Conservation (phyloP, 306 rosid species). For the Astragalus membranaceus region DNA sequence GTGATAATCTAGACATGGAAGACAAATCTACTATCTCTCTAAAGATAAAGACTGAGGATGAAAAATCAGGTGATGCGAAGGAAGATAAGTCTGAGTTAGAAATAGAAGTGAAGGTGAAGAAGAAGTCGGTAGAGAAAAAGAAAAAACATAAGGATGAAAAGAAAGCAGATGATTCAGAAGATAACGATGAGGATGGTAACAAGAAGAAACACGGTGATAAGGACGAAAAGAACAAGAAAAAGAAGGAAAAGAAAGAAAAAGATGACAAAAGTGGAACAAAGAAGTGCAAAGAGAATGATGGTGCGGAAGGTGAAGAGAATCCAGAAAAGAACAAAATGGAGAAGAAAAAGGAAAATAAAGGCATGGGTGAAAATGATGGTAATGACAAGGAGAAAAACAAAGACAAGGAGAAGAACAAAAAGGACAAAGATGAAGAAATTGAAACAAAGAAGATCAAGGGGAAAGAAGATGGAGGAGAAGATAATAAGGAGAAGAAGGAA, state of each 20-base stretch:
- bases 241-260: conserved; percentile 11
- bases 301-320: too few relatives aligned
- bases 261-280: neutral
- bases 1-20: conserved; percentile 37
- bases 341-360: neutral
- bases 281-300: too few relatives aligned
- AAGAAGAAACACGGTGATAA: conserved; percentile 1
- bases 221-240: conserved; percentile 4
- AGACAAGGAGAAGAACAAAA: too few relatives aligned
- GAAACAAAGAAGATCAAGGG: neutral
- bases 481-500: neutral
- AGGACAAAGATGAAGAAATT: neutral
- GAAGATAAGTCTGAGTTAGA: conserved; percentile 31
- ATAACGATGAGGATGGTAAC: neutral
- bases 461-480: neutral
- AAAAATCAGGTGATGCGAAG: conserved; percentile 22
- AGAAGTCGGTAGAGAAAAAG: conserved; percentile 34
- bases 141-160: conserved; percentile 26
- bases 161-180: conserved; percentile 9
- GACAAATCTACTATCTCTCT: conserved; percentile 25
- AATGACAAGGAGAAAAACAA: too few relatives aligned
- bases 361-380: neutral
- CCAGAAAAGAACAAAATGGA: neutral
- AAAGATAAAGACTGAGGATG: conserved; percentile 35
- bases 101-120: conserved; percentile 39